Evolutionary conservation across 2,329 filamentous ascomycete genomes (phyloP).

Genomic region (Fusarium duplospermum): DNA sequence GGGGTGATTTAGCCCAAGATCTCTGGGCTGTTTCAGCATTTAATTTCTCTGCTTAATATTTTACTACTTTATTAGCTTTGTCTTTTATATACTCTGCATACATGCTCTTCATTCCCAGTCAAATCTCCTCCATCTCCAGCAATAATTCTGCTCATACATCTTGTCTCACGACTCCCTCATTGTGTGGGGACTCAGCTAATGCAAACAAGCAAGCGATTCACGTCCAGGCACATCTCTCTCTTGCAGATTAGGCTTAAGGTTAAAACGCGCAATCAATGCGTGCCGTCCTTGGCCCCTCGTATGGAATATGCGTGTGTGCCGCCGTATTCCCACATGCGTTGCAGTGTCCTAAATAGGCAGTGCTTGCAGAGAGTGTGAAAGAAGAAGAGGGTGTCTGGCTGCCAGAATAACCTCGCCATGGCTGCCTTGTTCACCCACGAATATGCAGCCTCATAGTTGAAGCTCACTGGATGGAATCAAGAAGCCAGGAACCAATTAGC

Average conservation of each 20-base stretch:
- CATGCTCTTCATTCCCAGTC: no score
- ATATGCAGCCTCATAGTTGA: neutral
- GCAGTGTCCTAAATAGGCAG: neutral
- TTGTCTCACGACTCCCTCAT: no score
- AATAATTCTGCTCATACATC: neutral
- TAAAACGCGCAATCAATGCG: constrained; percentile 7
- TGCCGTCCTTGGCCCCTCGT: neutral
- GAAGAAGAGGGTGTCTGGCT: neutral
- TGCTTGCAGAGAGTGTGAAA: neutral
- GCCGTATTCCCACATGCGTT: neutral
- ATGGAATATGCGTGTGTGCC: neutral
- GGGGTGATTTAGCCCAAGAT: neutral
- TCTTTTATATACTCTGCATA: neutral
- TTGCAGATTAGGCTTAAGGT: neutral
- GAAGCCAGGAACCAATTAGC: neutral
- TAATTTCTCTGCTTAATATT: neutral
- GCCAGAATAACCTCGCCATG: neutral
- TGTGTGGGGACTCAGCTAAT: neutral
- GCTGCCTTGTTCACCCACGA: neutral
- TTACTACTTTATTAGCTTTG: neutral
- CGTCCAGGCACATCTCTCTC: neutral
- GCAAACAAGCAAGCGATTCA: neutral
- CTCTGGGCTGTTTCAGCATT: neutral
- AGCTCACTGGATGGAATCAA: neutral
- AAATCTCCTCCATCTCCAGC: no score